A percentile compares a stretch with the other conserved stretches of the same genome.
Evolutionary conservation across 2,329 filamentous ascomycete genomes (phyloP).

Genomic region (Aspergillus ustus): DNA sequence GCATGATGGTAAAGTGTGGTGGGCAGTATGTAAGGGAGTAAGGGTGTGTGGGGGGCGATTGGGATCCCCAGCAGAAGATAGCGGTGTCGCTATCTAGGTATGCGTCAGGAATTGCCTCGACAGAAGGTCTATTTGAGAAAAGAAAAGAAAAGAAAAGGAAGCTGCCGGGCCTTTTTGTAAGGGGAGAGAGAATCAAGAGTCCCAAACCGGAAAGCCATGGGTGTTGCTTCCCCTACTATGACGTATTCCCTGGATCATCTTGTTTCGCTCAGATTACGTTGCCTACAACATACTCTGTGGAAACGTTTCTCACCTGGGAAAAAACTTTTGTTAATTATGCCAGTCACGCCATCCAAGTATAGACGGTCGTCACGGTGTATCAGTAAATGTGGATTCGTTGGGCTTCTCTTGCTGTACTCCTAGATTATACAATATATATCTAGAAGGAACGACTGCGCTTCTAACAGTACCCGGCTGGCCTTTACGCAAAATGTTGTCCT

Average conservation of each 20-base stretch:
- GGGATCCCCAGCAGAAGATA: neutral
- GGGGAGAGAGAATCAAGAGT: neutral
- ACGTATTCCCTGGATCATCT: neutral
- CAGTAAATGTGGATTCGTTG: too few relatives aligned
- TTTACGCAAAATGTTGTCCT: neutral
- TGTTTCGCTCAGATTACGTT: neutral
- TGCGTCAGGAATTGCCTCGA: neutral
- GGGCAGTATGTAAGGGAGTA: neutral
- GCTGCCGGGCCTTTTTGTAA: neutral
- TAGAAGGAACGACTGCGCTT: neutral
- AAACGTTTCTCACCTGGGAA: neutral
- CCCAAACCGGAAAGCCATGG: neutral
- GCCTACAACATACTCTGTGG: neutral
- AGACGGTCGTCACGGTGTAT: too few relatives aligned
- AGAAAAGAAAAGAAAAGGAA: neutral
- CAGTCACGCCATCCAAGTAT: neutral
- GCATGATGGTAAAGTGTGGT: slow-evolving; percentile 1
- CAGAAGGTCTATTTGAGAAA: neutral
- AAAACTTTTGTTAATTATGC: neutral
- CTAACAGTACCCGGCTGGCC: neutral
- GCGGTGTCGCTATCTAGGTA: neutral
- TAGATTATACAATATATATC: neutral
- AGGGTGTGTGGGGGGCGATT: neutral
- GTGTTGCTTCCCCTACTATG: neutral
- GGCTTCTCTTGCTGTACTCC: too few relatives aligned